Evolutionary conservation across 768 basidiomycete species (phyloP).

Genomic region (Rhodotorula kratochvilovae): DNA sequence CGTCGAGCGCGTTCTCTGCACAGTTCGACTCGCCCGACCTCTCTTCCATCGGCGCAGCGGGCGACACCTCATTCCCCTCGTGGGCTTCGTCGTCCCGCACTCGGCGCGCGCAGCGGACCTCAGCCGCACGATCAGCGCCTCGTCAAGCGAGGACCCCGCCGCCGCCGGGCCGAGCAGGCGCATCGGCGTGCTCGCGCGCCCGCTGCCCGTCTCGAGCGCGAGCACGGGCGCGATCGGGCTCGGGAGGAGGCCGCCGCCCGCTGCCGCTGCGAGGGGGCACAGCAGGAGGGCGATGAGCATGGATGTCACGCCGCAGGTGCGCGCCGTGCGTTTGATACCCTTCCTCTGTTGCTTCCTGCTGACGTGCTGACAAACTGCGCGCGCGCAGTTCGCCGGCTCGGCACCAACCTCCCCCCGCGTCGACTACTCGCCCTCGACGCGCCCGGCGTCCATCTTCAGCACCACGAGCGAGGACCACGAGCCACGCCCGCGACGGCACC

Average conservation of each 20-base stretch:
- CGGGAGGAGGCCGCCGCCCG: neutral
- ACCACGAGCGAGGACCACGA: slow-evolving; percentile 21
- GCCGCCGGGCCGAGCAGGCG: neutral
- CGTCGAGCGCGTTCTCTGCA: neutral
- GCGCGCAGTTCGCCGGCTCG: neutral
- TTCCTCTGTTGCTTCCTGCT: neutral
- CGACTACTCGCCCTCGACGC: slow-evolving; percentile 11
- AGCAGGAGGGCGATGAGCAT: slow-evolving; percentile 30
- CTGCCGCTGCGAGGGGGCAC: slow-evolving; percentile 7
- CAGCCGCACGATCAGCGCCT: slow-evolving; percentile 3
- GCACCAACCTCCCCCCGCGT: slow-evolving; percentile 11
- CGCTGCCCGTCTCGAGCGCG: slow-evolving; percentile 2
- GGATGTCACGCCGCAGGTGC: slow-evolving; percentile 15
- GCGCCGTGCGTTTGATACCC: neutral
- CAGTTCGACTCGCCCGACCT: neutral
- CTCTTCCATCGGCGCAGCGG: neutral
- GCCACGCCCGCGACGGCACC: slow-evolving; percentile 12
- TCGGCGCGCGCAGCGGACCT: slow-evolving; percentile 10
- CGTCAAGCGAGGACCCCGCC: neutral
- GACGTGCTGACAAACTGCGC: neutral
- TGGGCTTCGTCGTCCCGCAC: neutral
- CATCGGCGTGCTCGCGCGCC: neutral
- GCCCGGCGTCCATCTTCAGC: slow-evolving; percentile 26
- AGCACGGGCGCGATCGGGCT: slow-evolving; percentile 11
- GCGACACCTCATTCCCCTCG: neutral